phyloP scores from a whole-genome alignment of 2,329 filamentous ascomycete species.

The Alternaria ethzedia region DNA sequence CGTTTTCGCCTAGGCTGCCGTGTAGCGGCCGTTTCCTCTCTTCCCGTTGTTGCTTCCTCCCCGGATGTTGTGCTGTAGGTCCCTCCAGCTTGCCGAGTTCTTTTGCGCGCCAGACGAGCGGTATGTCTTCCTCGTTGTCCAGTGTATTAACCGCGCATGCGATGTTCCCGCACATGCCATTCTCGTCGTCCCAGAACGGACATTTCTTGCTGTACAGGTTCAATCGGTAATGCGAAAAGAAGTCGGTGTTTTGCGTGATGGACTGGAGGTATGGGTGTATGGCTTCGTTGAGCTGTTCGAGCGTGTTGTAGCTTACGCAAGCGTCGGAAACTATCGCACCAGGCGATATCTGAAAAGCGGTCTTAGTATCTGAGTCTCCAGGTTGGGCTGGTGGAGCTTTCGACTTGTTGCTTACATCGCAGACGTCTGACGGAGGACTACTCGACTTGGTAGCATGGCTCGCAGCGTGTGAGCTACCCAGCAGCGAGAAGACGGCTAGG shows the following conservation, averaged over 20 bases:
- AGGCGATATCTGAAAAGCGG: constrained; percentile 75
- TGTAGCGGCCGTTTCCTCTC: constrained; percentile 76
- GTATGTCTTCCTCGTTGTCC: constrained; percentile 94
- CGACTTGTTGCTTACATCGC: constrained; percentile 59
- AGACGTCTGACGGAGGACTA: constrained; percentile 55
- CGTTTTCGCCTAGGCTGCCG: constrained; percentile 81
- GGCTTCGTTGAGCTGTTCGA: constrained; percentile 81
- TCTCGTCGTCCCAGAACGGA: constrained; percentile 94
- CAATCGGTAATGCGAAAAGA: constrained; percentile 96
- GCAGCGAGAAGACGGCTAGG: constrained; percentile 66
- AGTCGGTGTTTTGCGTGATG: constrained; percentile 87
- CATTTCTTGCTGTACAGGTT: constrained; percentile 95
- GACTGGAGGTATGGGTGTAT: constrained; percentile 79
- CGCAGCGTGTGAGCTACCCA: constrained; percentile 56
- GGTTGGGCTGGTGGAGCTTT: constrained; percentile 23
- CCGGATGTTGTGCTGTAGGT: constrained; percentile 87
- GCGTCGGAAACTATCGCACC: constrained; percentile 90
- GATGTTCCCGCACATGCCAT: constrained; percentile 95
- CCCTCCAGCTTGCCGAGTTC: constrained; percentile 92
- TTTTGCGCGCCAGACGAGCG: constrained; percentile 86
- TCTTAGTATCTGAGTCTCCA: constrained; percentile 41
- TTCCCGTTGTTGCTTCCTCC: constrained; percentile 73
- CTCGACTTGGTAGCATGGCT: constrained; percentile 43
- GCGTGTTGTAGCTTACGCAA: constrained; percentile 89
- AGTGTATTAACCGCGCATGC: constrained; percentile 95